Conservation (phyloP, 495 filamentous ascomycete species). For the Lindgomyces ingoldianus region DNA sequence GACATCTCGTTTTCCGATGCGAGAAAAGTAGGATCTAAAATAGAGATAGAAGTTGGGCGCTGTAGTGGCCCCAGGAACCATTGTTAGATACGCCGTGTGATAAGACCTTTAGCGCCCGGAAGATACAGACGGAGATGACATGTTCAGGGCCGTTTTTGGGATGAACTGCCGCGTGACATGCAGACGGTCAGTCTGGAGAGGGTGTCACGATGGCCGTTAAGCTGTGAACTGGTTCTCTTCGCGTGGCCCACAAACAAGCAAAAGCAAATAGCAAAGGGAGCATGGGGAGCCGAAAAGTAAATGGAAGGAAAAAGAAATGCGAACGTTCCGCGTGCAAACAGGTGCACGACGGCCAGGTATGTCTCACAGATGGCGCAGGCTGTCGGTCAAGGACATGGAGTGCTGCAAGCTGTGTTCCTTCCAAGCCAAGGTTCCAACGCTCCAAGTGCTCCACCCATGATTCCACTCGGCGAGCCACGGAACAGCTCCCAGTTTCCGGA, state of each 20-base stretch:
- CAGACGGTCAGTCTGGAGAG: background rate
- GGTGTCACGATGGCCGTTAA: background rate
- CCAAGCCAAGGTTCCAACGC: too few relatives aligned
- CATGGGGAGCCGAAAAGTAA: background rate
- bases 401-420: background rate
- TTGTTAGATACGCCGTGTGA: background rate
- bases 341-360: constrained; percentile 1
- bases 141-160: background rate
- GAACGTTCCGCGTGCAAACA: background rate
- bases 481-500: background rate
- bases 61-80: background rate
- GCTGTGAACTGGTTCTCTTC: background rate
- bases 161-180: background rate
- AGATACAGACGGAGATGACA: background rate
- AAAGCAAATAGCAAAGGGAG: background rate
- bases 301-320: constrained; percentile 1
- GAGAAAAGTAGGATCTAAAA: too few relatives aligned
- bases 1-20: too few relatives aligned
- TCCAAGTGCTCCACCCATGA: too few relatives aligned
- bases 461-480: background rate
- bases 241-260: background rate
- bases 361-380: constrained; percentile 23
- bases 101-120: background rate
- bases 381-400: constrained; percentile 1
- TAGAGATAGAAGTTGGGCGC: background rate